These are phyloP conservation scores for Phytophthora pluvialis DNA, from an alignment of 352 stramenopile species.

Conservation along the genomic window DNA sequence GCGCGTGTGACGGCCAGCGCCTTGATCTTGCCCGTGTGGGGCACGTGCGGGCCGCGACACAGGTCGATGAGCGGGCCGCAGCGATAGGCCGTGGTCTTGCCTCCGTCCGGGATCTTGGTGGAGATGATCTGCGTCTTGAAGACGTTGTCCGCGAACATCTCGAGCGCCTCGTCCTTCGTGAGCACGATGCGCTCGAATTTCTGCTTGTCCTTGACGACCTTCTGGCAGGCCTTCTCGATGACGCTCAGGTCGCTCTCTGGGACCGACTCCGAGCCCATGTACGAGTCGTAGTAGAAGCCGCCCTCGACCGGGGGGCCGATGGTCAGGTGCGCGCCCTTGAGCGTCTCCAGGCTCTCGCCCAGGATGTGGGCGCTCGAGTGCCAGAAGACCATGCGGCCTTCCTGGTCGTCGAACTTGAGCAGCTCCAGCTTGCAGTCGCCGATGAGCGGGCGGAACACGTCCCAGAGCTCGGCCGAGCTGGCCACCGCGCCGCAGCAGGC, in stretches of 20 bases:
- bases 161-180: constrained; percentile 98
- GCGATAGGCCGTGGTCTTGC: constrained; percentile 97
- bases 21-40: constrained; percentile 96
- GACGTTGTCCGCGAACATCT: constrained; percentile 99
- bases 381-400: constrained; percentile 97
- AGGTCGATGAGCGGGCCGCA: constrained; percentile 98
- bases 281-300: constrained; percentile 99
- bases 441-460: constrained; percentile 97
- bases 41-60: constrained; percentile 97
- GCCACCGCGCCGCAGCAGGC: constrained; percentile 61
- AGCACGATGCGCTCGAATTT: constrained; percentile 98
- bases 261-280: constrained; percentile 93
- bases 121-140: constrained; percentile 98
- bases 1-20: constrained; percentile 95
- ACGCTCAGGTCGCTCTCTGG: constrained; percentile 85
- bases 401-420: constrained; percentile 98
- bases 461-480: constrained; percentile 92
- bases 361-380: constrained; percentile 98
- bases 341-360: constrained; percentile 96
- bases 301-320: constrained; percentile 95
- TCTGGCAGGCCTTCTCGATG: constrained; percentile 92
- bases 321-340: constrained; percentile 97
- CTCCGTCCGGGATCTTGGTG: constrained; percentile 97
- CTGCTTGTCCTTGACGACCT: constrained; percentile 97
- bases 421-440: constrained; percentile 96